phyloP scores from a whole-genome alignment of 371 early-diverging fungal species.

The Vittaforma corneae region DNA sequence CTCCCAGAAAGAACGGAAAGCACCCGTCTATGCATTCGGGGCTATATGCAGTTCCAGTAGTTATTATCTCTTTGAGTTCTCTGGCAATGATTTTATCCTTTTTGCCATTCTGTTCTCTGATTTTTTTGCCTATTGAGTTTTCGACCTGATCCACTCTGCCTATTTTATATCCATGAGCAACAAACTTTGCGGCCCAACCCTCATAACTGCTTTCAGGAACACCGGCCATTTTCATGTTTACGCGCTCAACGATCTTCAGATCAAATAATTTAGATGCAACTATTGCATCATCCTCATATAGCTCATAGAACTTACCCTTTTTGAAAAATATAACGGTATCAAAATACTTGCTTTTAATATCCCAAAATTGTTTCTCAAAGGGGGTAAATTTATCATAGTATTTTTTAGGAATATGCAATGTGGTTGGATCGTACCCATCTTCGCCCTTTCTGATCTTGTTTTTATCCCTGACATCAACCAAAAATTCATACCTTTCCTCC shows the following conservation, averaged over 20 bases:
- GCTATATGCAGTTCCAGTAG: conserved; percentile 84
- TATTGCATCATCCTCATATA: conserved; percentile 97
- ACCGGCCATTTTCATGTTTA: conserved; percentile 97
- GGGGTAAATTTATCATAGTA: conserved; percentile 76
- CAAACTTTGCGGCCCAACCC: conserved; percentile 83
- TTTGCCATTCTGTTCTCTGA: conserved; percentile 67
- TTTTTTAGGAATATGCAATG: conserved; percentile 70
- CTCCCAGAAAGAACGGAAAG: conserved; percentile 58
- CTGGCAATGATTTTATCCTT: conserved; percentile 76
- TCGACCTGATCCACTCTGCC: conserved; percentile 96
- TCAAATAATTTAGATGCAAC: conserved; percentile 91
- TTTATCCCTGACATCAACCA: conserved; percentile 69
- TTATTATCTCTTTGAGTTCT: conserved; percentile 79
- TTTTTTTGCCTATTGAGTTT: conserved; percentile 77
- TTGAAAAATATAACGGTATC: conserved; percentile 94
- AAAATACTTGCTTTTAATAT: conserved; percentile 82
- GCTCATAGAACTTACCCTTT: conserved; percentile 93
- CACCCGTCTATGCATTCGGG: too few relatives aligned
- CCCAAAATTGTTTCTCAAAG: conserved; percentile 98
- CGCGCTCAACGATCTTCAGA: conserved; percentile 82
- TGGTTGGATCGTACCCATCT: conserved; percentile 79
- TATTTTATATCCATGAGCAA: conserved; percentile 86
- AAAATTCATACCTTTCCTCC: conserved; percentile 69
- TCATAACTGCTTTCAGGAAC: conserved; percentile 88
- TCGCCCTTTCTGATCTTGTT: conserved; percentile 63